These are phyloP conservation scores for Ceriops tagal DNA, from an alignment of 345 rosid genomes.

Conservation along the genomic window DNA sequence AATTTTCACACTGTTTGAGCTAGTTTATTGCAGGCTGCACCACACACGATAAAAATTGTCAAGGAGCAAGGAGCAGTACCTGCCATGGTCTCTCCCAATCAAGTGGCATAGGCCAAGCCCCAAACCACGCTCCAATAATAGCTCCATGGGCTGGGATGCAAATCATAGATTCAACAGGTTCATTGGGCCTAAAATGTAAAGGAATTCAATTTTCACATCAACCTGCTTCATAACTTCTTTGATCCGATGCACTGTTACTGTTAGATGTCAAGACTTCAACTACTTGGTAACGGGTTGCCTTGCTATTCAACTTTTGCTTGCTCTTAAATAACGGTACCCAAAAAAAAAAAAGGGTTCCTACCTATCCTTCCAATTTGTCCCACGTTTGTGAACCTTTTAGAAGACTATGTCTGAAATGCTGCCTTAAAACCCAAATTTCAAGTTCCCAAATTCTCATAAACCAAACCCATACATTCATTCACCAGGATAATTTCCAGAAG, in stretches of 20 bases:
- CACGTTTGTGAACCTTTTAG: no score
- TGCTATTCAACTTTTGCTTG: background rate
- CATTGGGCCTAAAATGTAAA: conserved; percentile 42
- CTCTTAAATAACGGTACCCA: no score
- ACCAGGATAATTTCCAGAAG: background rate
- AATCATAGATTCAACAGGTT: conserved; percentile 59
- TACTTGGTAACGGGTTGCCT: background rate
- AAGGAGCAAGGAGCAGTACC: conserved; percentile 34
- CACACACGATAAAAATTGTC: background rate
- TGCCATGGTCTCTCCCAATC: conserved; percentile 99
- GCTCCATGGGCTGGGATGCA: conserved; percentile 78
- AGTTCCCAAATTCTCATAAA: no score
- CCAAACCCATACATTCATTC: no score
- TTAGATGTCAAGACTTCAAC: no score
- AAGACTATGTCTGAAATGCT: background rate
- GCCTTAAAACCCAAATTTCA: no score
- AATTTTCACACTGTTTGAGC: no score
- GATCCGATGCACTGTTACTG: no score
- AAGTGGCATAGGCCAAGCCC: conserved; percentile 99
- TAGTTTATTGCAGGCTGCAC: background rate
- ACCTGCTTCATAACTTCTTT: background rate
- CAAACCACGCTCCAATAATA: conserved; percentile 86
- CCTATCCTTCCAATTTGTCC: no score
- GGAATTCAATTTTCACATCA: conserved; percentile 14
- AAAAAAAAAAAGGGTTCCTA: no score